These are phyloP conservation scores for Thozetella sp. DNA, from an alignment of 495 filamentous ascomycete genomes.

Conservation along the genomic window DNA sequence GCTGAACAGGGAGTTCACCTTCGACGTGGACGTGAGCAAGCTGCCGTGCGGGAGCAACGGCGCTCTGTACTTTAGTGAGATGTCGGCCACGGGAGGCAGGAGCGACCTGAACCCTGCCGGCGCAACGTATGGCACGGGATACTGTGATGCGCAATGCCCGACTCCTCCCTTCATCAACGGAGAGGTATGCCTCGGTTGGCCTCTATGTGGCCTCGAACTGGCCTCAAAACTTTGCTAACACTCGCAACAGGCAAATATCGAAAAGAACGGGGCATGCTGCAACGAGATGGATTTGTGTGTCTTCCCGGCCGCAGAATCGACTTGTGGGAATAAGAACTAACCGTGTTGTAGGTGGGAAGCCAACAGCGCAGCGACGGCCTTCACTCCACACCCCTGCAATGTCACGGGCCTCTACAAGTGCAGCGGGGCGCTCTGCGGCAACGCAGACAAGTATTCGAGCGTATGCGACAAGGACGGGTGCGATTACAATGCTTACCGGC, in stretches of 20 bases:
- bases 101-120: conserved; percentile 60
- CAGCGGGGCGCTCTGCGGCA: conserved; percentile 43
- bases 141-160: conserved; percentile 72
- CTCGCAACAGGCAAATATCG: conserved; percentile 43
- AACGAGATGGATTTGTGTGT: conserved; percentile 61
- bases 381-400: conserved; percentile 63
- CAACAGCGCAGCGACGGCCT: conserved; percentile 54
- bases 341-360: conserved; percentile 50
- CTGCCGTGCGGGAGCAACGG: conserved; percentile 70
- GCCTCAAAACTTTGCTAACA: not conserved
- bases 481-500: conserved; percentile 66
- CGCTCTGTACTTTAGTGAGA: conserved; percentile 70
- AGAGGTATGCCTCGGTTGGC: conserved; percentile 33
- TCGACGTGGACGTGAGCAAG: conserved; percentile 63
- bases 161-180: conserved; percentile 61
- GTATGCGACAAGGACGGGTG: conserved; percentile 70
- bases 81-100: conserved; percentile 56
- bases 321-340: not conserved
- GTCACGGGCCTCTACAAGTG: conserved; percentile 50
- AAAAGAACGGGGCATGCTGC: conserved; percentile 55
- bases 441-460: conserved; percentile 40
- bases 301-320: not conserved
- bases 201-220: not conserved
- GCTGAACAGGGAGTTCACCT: conserved; percentile 60
- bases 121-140: conserved; percentile 67